Conservation (phyloP, 1,139 yeast species). For the Magnusiomyces sp. region DNA sequence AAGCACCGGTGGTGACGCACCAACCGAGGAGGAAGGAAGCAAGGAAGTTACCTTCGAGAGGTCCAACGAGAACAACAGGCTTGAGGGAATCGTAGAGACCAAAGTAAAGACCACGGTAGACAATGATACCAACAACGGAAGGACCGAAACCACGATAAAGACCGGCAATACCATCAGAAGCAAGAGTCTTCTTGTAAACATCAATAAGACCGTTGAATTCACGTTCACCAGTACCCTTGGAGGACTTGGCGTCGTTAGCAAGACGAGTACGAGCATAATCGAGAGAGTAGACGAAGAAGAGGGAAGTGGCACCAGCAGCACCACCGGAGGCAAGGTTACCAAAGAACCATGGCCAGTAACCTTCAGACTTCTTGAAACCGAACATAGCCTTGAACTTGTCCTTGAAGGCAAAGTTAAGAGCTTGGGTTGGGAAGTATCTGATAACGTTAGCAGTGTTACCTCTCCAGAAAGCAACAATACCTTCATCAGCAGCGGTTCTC, state of each 20-base stretch:
- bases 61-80: constrained; percentile 66
- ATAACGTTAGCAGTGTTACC: constrained; percentile 81
- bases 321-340: constrained; percentile 84
- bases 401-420: constrained; percentile 78
- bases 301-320: constrained; percentile 72
- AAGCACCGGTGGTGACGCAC: constrained; percentile 72
- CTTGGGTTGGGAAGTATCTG: constrained; percentile 83
- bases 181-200: constrained; percentile 69
- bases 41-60: constrained; percentile 61
- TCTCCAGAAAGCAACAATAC: constrained; percentile 68
- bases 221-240: constrained; percentile 56
- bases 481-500: constrained; percentile 67
- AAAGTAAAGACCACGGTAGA: constrained; percentile 78
- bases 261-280: constrained; percentile 81
- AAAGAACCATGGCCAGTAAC: constrained; percentile 62
- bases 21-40: constrained; percentile 75
- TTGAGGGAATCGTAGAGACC: constrained; percentile 74
- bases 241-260: constrained; percentile 72
- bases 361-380: constrained; percentile 62
- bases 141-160: constrained; percentile 81
- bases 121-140: constrained; percentile 72
- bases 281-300: constrained; percentile 68
- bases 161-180: constrained; percentile 72
- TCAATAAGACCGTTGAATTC: constrained; percentile 72
- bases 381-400: constrained; percentile 72